Base-by-base conservation (phyloP, 306 rosid genomes). In the Crataegus laevigata region DNA sequence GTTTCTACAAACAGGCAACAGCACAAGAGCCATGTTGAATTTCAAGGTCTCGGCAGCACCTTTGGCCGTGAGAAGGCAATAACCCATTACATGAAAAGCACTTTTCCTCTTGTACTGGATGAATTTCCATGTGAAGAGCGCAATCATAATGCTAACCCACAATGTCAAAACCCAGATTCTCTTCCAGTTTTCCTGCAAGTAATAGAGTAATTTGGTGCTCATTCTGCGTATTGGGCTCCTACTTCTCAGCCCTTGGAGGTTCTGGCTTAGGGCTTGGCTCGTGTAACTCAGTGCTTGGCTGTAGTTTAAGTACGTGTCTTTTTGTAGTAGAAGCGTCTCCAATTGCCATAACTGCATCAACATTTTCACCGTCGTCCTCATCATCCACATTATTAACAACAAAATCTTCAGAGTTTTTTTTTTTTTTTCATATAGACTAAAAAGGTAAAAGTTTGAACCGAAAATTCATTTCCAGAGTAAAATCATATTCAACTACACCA, bases 251-350 rank as follows among this genome's bases (percentile, higher is more conserved):
- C 99, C 99, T 51, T 90, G 99, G 62, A 96, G 89, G 81, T 92
- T 96, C 87, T 96, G 99, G 85, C 99, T 96, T 82, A 96, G 75
- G 21, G 99, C 99, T 85, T 92, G 98, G 89, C 99, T 96, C 11
- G 99, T 96, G 83, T 92, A 90, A 88, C 99, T 96, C 42, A 96
- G 86, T 18, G 99, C 99, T 87, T 96, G 99, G 78, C 98, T 92
- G 90, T 96, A 92, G 85, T 84, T 96, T 62, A 90, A 87, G 80
- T 96, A 96, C 63, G 99, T 96, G 81, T 96, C 98, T 88, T 89
- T 96, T 69, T 96, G 99, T 70, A 96, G 83, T 76, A 96, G 79
- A 75, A 96, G 98, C 64, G 97, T 92, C 74, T 96, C 99, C 90
- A 96, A 73, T 79, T 96, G 99, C 99, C 99, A 96, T 58, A 96